Evolutionary conservation across 2,329 filamentous ascomycete species (phyloP).

Genomic region (Xylariaceae sp.): DNA sequence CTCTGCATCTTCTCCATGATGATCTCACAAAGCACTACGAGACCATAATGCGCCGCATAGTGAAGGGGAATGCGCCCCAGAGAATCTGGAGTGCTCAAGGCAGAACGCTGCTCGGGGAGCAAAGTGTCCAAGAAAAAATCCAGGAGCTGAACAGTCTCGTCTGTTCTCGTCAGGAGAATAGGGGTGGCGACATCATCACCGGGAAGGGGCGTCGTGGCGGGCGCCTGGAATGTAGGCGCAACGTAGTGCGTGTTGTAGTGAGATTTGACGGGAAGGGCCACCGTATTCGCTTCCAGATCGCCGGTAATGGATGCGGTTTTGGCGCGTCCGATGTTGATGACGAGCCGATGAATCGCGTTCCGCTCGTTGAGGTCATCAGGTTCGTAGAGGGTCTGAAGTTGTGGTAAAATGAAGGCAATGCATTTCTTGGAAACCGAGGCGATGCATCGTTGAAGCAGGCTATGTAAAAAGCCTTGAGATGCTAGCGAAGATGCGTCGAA

Average conservation of each 20-base stretch:
- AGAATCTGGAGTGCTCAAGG: conserved; percentile 66
- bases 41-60: conserved; percentile 92
- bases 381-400: conserved; percentile 72
- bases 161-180: conserved; percentile 61
- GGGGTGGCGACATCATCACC: conserved; percentile 60
- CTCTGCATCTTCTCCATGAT: conserved; percentile 85
- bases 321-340: conserved; percentile 87
- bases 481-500: conserved; percentile 48
- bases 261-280: conserved; percentile 44
- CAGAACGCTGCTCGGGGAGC: conserved; percentile 60
- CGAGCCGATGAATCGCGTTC: conserved; percentile 87
- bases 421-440: conserved; percentile 64
- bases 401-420: conserved; percentile 66
- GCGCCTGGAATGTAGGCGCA: conserved; percentile 66
- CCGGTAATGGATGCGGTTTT: conserved; percentile 42
- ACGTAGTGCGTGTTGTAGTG: conserved; percentile 69
- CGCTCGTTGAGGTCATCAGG: conserved; percentile 89
- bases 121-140: conserved; percentile 64
- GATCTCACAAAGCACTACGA: conserved; percentile 83
- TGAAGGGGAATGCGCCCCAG: conserved; percentile 84
- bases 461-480: conserved; percentile 68
- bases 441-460: conserved; percentile 74
- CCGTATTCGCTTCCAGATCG: conserved; percentile 50
- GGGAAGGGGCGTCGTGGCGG: conserved; percentile 53
- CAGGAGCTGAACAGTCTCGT: conserved; percentile 70